phyloP scores from a whole-genome alignment of 768 basidiomycete genomes.

The Leccinum ochraceum region DNA sequence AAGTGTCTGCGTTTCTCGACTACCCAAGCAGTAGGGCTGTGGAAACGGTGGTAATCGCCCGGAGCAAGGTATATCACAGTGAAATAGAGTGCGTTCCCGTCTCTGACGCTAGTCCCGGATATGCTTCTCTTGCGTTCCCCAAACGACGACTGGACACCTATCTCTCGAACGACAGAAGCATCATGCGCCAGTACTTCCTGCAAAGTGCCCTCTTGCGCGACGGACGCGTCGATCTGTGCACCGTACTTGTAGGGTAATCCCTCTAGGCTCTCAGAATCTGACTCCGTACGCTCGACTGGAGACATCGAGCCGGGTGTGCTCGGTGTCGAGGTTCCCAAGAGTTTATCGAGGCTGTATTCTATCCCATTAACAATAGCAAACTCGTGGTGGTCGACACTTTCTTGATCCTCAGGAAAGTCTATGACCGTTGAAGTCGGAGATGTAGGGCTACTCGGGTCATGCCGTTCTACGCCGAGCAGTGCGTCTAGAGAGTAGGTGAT shows the following conservation, averaged over 20 bases:
- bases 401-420: slow-evolving; percentile 44
- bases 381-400: slow-evolving; percentile 79
- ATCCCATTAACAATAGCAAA: slow-evolving; percentile 98
- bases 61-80: slow-evolving; percentile 97
- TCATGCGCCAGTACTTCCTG: slow-evolving; percentile 66
- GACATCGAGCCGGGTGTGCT: slow-evolving; percentile 43
- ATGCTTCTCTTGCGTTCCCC: slow-evolving; percentile 35
- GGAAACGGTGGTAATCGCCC: slow-evolving; percentile 98
- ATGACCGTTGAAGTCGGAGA: slow-evolving; percentile 43
- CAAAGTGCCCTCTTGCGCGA: slow-evolving; percentile 52
- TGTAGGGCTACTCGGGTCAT: slow-evolving; percentile 42
- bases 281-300: slow-evolving; percentile 22
- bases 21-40: slow-evolving; percentile 95
- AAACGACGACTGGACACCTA: slow-evolving; percentile 55
- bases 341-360: slow-evolving; percentile 88
- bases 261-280: slow-evolving; percentile 26
- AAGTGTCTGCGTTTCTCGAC: slow-evolving; percentile 96
- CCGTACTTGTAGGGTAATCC: slow-evolving; percentile 57
- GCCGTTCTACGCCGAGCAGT: slow-evolving; percentile 73
- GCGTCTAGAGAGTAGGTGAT: slow-evolving; percentile 96
- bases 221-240: slow-evolving; percentile 72
- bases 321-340: slow-evolving; percentile 61
- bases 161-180: slow-evolving; percentile 67
- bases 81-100: slow-evolving; percentile 88
- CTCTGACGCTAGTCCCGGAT: slow-evolving; percentile 53